These are phyloP conservation scores for Nicotiana rustica DNA, from an alignment of 305 asterid genomes.

Conservation along the genomic window DNA sequence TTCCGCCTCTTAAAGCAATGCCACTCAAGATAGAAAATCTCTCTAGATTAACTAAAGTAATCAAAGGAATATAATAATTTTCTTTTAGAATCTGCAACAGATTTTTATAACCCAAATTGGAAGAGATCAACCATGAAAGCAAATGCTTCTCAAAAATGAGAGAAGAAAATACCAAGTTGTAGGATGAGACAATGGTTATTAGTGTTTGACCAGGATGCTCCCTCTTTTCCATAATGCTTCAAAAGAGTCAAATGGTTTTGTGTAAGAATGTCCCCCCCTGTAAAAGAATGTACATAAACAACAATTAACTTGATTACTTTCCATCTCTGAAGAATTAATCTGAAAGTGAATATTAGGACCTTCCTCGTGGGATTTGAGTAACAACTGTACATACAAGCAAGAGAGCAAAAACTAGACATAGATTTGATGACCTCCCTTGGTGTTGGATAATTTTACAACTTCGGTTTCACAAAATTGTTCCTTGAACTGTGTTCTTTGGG, in stretches of 20 bases:
- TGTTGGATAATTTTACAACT: slow-evolving; percentile 22
- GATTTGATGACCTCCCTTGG: not conserved
- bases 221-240: slow-evolving; percentile 1
- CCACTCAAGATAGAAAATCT: not conserved
- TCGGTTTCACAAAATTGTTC: not conserved
- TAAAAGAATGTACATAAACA: not conserved
- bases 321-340: slow-evolving; percentile 23
- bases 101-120: not conserved
- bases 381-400: not conserved
- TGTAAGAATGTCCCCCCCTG: not conserved
- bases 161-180: slow-evolving; percentile 5
- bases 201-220: not conserved
- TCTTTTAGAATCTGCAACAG: not conserved
- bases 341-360: not conserved
- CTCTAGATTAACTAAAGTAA: slow-evolving; percentile 3
- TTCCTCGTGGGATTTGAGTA: not conserved
- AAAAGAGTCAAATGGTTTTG: slow-evolving; percentile 17
- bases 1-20: not conserved
- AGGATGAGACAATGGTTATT: not conserved
- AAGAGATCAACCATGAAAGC: not conserved
- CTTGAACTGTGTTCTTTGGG: not conserved
- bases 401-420: not conserved
- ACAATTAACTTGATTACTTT: not conserved
- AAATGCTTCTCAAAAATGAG: not conserved
- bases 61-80: not conserved